phyloP scores from a whole-genome alignment of 164 flowering plant species.

The Dillenia turbinata region DNA sequence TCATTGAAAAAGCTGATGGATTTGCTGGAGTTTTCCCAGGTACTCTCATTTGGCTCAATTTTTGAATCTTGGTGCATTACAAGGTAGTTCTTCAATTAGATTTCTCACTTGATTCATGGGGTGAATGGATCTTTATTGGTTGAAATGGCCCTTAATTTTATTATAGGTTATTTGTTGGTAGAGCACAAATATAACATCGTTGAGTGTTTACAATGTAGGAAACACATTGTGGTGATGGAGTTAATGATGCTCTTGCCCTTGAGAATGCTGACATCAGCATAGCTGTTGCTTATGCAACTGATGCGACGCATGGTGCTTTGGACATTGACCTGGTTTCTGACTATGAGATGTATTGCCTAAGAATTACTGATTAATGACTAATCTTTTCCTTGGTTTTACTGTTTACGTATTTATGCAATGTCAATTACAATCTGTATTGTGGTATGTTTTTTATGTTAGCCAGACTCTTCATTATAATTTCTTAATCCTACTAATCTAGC shows the following conservation, averaged over 20 bases:
- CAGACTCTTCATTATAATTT: not conserved
- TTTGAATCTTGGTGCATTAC: too few relatives aligned
- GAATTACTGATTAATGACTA: not conserved
- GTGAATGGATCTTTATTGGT: not conserved
- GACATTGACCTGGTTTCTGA: constrained; percentile 55
- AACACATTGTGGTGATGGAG: constrained; percentile 95
- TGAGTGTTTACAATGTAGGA: constrained; percentile 83
- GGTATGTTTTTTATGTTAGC: constrained; percentile 34
- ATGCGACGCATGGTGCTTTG: constrained; percentile 96
- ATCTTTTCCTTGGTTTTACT: constrained; percentile 5
- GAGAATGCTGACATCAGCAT: constrained; percentile 95
- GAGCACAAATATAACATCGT: constrained; percentile 96
- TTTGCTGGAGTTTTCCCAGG: too few relatives aligned
- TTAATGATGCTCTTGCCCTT: constrained; percentile 90
- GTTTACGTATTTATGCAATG: constrained; percentile 81
- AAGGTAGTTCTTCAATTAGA: too few relatives aligned
- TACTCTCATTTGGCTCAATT: too few relatives aligned
- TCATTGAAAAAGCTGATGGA: too few relatives aligned
- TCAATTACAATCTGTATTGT: constrained; percentile 97
- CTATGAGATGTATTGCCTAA: not conserved
- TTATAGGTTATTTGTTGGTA: constrained; percentile 14
- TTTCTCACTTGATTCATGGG: too few relatives aligned
- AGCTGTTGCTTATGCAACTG: constrained; percentile 94
- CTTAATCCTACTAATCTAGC: not conserved
- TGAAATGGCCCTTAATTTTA: too few relatives aligned